Base-by-base conservation (phyloP, 1,139 yeast genomes). In the Magnusiomyces sp. region DNA sequence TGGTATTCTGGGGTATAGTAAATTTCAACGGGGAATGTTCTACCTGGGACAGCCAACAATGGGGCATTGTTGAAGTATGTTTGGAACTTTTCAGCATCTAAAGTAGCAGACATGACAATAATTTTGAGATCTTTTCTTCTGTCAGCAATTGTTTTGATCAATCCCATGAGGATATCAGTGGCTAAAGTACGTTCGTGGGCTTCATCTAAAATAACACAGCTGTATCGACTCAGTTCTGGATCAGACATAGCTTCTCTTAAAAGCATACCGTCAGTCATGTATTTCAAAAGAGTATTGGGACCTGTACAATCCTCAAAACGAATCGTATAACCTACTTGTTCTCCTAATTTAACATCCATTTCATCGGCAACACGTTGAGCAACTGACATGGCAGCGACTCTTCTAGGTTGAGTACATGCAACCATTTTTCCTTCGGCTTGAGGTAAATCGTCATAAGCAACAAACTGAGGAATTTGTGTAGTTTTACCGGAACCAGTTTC, bases 241-340 rank as follows among this genome's bases (percentile, higher is more conserved):
- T 92, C 98, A 56, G 85, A 94, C 97, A 92, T 90, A 36, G 97
- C 97, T 69, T 92, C 98, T 63, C 97, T 79, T 59, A 92, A 73
- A 52, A 92, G 76, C 97, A 92, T 90, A 81, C 98, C 98, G 71
- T 92, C 98, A 13, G 98, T 92, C 97, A 92, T 88, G 71, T 92
- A 92, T 69, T 90, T 90, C 62, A 92, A 74, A 46, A 89, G 76
- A 1, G 98, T 92, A 58, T 80, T 83, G 50, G 77, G 76, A 41
- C 84, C 75, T 2, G 95, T 86, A 60, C 80, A 86, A 67, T 92
- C 92, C 60, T 92, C 98, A 65, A 92, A 92, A 72, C 98, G 83
- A 58, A 92, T 86, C 53, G 82, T 78, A 68, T 90, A 90, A 64
- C 97, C 97, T 49, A 90, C 97, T 68, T 90, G 95, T 55, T 83